Base-by-base conservation (phyloP, 345 rosid species). In the Salix exigua region DNA sequence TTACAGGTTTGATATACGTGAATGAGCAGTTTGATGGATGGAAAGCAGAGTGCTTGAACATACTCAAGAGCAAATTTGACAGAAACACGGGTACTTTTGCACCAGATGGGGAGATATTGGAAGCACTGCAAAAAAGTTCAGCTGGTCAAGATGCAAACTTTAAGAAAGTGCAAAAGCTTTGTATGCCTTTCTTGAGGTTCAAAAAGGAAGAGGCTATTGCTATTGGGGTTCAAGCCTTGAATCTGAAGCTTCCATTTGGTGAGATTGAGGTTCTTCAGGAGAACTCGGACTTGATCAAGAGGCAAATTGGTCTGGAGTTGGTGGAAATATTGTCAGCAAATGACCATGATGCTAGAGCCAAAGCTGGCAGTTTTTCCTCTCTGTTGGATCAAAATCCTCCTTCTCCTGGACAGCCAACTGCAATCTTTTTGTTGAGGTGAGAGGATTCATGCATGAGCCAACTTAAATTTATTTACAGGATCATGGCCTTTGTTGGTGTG, bases 101-200 rank as follows among this genome's bases (percentile, higher is more conserved):
- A 13, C 85, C 97, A 6, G 94, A 95, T 68, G 79, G 65, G 7
- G 98, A 88, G 88, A 87, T 96, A 77, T 48, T 86, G 74, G 88
- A 87, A 55, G 91, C 87, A 66, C 63, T 96, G 72, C 84, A 81
- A 87, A 83, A 74, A 60, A 91, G 90, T 37, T 61, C 76, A 14
- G 78, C 84, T 62, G 96, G 91, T 35, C 88, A 83, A 81, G 85
- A 86, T 18, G 85, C 83, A n/a, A 86, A 91, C 82, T 86, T 91
- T 70, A 90, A 86, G 77, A 86, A 88, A 64, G 87, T 80, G 38
- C 92, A 89, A 79, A 95, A 93, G 77, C 85, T 81, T 31, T 93
- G 96, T 77, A 89, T 92, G 98, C 97, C 98, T 67, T 93, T 93
- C 88, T 74, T 96, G 82, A 93, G 88, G 78, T 93, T 93, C 77